These are phyloP conservation scores for Malus asiatica DNA, from an alignment of 306 rosid species.

Conservation along the genomic window DNA sequence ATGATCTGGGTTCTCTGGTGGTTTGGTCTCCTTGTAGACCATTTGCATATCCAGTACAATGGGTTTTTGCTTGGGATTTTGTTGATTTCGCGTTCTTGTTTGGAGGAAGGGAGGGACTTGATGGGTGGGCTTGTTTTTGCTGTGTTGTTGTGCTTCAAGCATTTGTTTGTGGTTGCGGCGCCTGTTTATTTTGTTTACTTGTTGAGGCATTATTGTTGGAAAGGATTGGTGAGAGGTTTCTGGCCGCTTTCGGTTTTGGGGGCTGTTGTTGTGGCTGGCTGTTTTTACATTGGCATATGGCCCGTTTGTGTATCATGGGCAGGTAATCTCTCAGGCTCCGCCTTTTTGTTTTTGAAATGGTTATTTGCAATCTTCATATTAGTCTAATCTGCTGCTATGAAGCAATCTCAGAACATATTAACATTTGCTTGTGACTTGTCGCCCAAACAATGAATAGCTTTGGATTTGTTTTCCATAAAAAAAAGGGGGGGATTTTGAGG, in stretches of 20 bases:
- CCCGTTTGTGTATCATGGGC: conserved; percentile 74
- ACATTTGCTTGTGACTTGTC: neutral
- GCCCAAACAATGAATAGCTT: neutral
- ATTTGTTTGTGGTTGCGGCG: conserved; percentile 85
- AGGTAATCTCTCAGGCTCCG: conserved; percentile 40
- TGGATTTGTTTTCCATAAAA: no score
- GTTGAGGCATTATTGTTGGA: conserved; percentile 66
- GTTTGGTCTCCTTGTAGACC: conserved; percentile 49
- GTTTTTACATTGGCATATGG: conserved; percentile 62
- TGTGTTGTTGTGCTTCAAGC: conserved; percentile 18
- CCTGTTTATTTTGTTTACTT: conserved; percentile 71
- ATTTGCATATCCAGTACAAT: conserved; percentile 81
- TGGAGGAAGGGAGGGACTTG: conserved; percentile 31
- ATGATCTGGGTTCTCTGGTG: no score
- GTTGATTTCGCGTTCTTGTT: conserved; percentile 70
- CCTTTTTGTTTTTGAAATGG: neutral
- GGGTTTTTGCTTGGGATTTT: conserved; percentile 80
- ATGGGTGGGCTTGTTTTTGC: conserved; percentile 30
- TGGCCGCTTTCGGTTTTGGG: conserved; percentile 50
- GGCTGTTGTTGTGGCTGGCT: conserved; percentile 38
- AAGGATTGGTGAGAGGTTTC: conserved; percentile 50
- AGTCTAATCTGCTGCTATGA: neutral
- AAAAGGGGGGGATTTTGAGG: neutral
- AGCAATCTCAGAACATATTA: neutral
- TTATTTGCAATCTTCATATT: neutral